A percentile compares a stretch with the other conserved stretches of the same genome.
These are phyloP conservation scores for Blastocystis sp. DNA, from an alignment of 352 stramenopile species.

Conservation along the genomic window DNA sequence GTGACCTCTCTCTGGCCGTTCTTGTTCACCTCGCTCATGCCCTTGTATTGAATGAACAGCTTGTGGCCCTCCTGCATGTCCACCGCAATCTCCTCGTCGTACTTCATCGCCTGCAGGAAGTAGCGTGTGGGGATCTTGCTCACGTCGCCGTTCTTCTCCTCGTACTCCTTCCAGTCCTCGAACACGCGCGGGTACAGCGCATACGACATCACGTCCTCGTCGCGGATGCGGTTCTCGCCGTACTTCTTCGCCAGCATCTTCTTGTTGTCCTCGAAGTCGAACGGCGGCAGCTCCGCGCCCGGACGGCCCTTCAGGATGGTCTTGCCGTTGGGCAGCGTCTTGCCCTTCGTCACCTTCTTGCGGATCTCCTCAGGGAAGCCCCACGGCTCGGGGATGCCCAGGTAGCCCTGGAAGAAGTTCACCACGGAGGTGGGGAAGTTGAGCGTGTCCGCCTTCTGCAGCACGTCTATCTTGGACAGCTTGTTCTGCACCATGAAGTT, in stretches of 20 bases:
- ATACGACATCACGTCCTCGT: conserved; percentile 90
- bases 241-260: conserved; percentile 82
- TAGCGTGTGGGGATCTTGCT: conserved; percentile 78
- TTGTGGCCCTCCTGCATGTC: conserved; percentile 91
- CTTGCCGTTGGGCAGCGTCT: conserved; percentile 82
- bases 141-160: conserved; percentile 77
- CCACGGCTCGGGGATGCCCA: conserved; percentile 88
- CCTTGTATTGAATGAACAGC: conserved; percentile 89
- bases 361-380: conserved; percentile 92
- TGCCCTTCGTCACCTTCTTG: conserved; percentile 87
- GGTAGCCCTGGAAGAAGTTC: conserved; percentile 94
- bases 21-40: conserved; percentile 78
- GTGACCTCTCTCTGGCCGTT: conserved; percentile 86
- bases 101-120: conserved; percentile 81
- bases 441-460: conserved; percentile 87
- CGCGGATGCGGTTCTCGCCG: conserved; percentile 79
- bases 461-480: conserved; percentile 88
- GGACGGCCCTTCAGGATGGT: conserved; percentile 87
- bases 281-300: conserved; percentile 86
- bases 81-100: conserved; percentile 78
- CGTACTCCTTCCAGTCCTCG: conserved; percentile 77
- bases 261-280: conserved; percentile 86
- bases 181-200: conserved; percentile 84
- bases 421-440: conserved; percentile 92
- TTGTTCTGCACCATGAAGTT: conserved; percentile 98